Base-by-base conservation (phyloP, 305 asterid genomes). In the Fraxinus latifolia region DNA sequence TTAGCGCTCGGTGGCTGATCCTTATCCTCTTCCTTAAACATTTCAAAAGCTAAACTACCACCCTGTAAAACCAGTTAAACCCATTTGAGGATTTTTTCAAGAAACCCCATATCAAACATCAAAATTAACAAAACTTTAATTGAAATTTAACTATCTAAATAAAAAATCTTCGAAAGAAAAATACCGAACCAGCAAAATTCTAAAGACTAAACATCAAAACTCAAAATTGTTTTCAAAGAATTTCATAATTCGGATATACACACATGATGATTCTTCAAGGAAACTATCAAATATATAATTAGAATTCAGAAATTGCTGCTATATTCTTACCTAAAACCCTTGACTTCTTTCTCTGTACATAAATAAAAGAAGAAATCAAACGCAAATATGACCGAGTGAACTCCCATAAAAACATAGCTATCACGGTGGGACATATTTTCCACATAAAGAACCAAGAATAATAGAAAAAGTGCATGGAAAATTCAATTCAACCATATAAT, bases 1-100 rank as follows among this genome's bases (percentile, higher is more conserved):
- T 82, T 88, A 23, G 86, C 93, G 81, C 87, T 81, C 5, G 96
- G 78, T 33, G 87, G 88, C 85, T 83, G 85, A 78, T 88, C 92
- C 83, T 92, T 93, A 62, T 86, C 91, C 78, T 89, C 95, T 82
- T 93, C 97, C 84, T 89, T 90, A 12, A 90, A 86, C 98, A 95
- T 94, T 77, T 77, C 85, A 82, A 84, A 82, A 58, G 29, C 79
- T 74, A 80, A 36, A 84, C 86, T 81, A 83, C 82, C 83, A 85
- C 86, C 58, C 91, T 83, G 89, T 80, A 84, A 81, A 84, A 82
- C 83, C 86, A 89, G 80, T 86, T 83, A 83, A 79, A 85, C 36
- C 74, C 58, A 81, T 34, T 62, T 53, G 77, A 85, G 77, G 50
- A 65, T 73, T 77, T 33, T 44, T 83, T 67, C 7, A 47, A 65